Evolutionary conservation across 2,329 filamentous ascomycete genomes (phyloP), one percentile per base, ranked within the genome.

Genomic region (Exophiala sideris): DNA sequence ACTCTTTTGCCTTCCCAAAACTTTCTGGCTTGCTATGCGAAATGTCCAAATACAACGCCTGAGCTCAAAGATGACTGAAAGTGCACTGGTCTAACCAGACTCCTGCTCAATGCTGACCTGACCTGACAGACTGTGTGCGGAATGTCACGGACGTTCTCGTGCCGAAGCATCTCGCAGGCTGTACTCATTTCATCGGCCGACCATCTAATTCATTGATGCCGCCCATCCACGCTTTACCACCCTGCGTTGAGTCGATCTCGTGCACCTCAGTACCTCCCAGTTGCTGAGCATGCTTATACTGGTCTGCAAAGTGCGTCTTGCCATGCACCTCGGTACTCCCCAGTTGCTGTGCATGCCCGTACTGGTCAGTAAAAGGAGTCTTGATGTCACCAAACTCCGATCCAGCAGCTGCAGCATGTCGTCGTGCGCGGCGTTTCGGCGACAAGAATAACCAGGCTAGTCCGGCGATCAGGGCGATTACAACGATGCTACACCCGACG

Each of bases 1-100:
- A 6, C 20, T 42, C 7, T 12, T 40, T 40, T 40, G n/a, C 14
- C 38, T 18, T 42, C 24, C 18, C 40, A 18, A 18, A 18, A 18
- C 16, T 3, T 18, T 18, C 16, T 18, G 16, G 2, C 16, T 18
- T 18, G 16, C 16, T 18, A 18, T 18, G 16, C 16, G 16, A 18
- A 2, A 29, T 29, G 50, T 82, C 79, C 47, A 80, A 71, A 59
- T 79, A 83, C 1, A 79, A 79, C 62, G 68, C 70, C 68, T 83
- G 80, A 0, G 16, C 16, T 79, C 80, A 11, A 83, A 29, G 24
- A 29, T 29, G 24, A 29, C 24, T 29, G 24, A 29, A 5, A 2
- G 7, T 29, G 24, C 24, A 8, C 24, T 29, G 4, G 7, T 8
- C 7, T 8, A 29, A 8, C 5, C 7, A 29, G 24, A 29, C 24